phyloP scores from a whole-genome alignment of 305 asterid species.

The Fraxinus ornus region DNA sequence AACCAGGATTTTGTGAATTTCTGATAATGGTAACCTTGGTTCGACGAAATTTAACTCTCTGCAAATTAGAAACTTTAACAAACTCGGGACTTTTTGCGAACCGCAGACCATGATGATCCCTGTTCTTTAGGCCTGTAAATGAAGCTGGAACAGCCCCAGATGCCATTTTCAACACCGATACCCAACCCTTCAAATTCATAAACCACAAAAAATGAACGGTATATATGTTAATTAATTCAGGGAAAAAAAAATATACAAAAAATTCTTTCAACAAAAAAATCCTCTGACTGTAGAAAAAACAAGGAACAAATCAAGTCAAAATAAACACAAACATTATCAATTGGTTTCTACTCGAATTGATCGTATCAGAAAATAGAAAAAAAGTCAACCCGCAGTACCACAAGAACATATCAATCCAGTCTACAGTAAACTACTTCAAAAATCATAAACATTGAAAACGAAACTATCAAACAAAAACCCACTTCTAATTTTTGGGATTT shows the following conservation, averaged over 20 bases:
- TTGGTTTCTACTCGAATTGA: not conserved
- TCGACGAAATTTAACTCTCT: slow-evolving; percentile 67
- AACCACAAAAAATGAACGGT: not conserved
- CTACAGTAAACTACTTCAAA: not conserved
- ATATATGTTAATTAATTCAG: not conserved
- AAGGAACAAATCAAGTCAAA: not conserved
- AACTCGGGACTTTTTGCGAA: slow-evolving; percentile 66
- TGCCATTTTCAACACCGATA: slow-evolving; percentile 35
- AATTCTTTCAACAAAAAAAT: not conserved
- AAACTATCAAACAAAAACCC: not conserved
- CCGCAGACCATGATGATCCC: slow-evolving; percentile 57
- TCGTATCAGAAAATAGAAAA: not conserved
- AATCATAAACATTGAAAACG: not conserved
- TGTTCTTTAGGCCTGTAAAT: slow-evolving; percentile 64
- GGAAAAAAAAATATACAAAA: not conserved
- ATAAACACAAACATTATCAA: not conserved
- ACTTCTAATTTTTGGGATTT: not conserved
- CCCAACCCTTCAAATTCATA: slow-evolving; percentile 24
- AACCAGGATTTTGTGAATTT: slow-evolving; percentile 62
- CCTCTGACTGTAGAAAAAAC: not conserved
- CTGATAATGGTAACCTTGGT: slow-evolving; percentile 61
- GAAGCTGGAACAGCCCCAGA: slow-evolving; percentile 65
- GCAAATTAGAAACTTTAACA: slow-evolving; percentile 60
- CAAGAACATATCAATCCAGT: not conserved
- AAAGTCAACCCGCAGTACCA: not conserved